Base-by-base conservation (phyloP, 352 stramenopile species). In the Globisporangium acanthophoron region DNA sequence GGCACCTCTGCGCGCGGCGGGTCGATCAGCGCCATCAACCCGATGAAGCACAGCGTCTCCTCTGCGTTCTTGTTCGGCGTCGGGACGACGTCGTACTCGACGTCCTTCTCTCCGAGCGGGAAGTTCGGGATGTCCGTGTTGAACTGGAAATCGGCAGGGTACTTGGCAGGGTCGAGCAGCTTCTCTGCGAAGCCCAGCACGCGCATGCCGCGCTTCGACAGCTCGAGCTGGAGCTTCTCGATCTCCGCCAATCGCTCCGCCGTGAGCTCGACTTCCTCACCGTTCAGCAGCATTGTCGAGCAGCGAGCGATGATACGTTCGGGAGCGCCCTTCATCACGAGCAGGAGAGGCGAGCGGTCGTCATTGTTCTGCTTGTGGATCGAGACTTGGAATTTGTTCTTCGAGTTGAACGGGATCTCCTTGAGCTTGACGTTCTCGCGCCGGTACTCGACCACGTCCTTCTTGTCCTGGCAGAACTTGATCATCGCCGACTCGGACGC, bases 241-340 rank as follows among this genome's bases (percentile, higher is more conserved):
- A 85, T 74, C 39, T 78, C 71, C 3, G 62, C 73, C 6, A 98
- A 81, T 11, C 85, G 77, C 62, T 98, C 94, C 3, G 89, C 79
- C 0, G 91, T 96, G 50, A 97, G 78, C 61, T 31, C 24, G 2
- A 80, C 73, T 24, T 74, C 71, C 63, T 85, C 58, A 3, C 78
- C 78, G 51, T 67, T 66, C 13, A 87, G 56, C 64, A 97, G 60
- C n/a, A 94, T 71, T n/a, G 77, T 80, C 45, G 71, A 67, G 67
- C 97, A 99, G 21, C 94, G 76, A 24, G 78, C 71, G n/a, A 98
- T 78, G 67, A 99, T 97, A 46, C 91, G 85, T 58, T 99, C 96
- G 2, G 96, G 96, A 0, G 96, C 97, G 56, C 96, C 97, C 72
- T 99, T 99, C 78, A 99, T 97, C 31, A 88, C 77, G 64, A 93